Percentiles rank a stretch among this genome's conserved stretches.
These are phyloP conservation scores for Hydrangea macrophylla DNA, from an alignment of 148 eudicot species.

Conservation along the genomic window DNA sequence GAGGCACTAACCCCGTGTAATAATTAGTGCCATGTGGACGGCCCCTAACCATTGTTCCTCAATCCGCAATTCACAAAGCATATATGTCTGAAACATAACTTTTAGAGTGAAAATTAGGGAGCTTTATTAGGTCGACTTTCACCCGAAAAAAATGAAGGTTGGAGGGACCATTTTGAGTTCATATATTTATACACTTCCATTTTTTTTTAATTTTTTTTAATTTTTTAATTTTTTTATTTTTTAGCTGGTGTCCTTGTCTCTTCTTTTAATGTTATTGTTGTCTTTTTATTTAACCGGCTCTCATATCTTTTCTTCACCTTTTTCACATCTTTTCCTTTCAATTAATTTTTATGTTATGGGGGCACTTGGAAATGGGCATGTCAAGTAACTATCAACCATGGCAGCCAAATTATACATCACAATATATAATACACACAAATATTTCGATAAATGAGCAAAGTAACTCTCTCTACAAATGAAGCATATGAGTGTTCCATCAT, in stretches of 20 bases:
- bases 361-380: conserved; percentile 8
- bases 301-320: not conserved
- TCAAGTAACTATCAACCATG: conserved; percentile 13
- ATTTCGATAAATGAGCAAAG: conserved; percentile 13
- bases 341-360: not conserved
- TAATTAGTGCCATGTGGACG: too few species aligned
- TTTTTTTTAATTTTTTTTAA: too few species aligned
- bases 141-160: not conserved
- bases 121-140: not conserved
- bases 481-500: conserved; percentile 8
- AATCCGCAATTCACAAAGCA: too few species aligned
- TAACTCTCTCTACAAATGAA: not conserved
- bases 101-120: not conserved
- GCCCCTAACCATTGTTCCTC: too few species aligned
- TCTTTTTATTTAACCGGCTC: not conserved
- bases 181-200: not conserved
- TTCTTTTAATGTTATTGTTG: conserved; percentile 23
- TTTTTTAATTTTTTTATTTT: not conserved
- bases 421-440: not conserved
- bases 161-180: conserved; percentile 9
- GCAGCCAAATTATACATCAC: conserved; percentile 11
- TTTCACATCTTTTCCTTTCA: not conserved
- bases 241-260: conserved; percentile 18
- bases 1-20: too few species aligned
- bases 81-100: too few species aligned